These are phyloP conservation scores for Hymenoscyphus fructigenus DNA, from an alignment of 2,329 filamentous ascomycete species.

Conservation along the genomic window DNA sequence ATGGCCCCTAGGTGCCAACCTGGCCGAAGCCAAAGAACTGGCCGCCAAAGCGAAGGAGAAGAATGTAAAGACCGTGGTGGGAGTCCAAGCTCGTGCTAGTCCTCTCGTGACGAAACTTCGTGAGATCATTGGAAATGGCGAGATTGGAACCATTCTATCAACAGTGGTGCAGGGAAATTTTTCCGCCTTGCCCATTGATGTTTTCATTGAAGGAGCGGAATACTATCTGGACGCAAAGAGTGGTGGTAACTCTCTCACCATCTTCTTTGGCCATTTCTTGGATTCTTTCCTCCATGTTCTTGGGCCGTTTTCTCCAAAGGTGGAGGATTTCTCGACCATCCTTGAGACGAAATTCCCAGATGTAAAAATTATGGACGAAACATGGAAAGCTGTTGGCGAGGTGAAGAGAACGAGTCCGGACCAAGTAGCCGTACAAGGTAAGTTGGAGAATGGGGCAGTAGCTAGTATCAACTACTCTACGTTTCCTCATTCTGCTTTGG, in stretches of 20 bases:
- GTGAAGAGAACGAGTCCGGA: conserved; percentile 37
- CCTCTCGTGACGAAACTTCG: conserved; percentile 44
- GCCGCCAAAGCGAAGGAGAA: conserved; percentile 41
- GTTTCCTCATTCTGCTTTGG: conserved; percentile 25
- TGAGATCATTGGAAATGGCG: conserved; percentile 42
- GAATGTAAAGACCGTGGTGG: conserved; percentile 45
- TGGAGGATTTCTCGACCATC: conserved; percentile 25
- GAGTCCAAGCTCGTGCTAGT: conserved; percentile 46
- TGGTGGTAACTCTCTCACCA: conserved; percentile 17
- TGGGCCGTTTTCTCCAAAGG: conserved; percentile 32
- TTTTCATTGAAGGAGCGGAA: conserved; percentile 13
- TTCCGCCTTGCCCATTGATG: conserved; percentile 2
- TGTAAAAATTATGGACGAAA: conserved; percentile 24
- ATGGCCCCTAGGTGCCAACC: conserved; percentile 47
- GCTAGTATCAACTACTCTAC: conserved; percentile 35
- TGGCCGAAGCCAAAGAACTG: conserved; percentile 45
- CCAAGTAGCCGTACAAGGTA: conserved; percentile 39
- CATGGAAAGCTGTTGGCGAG: conserved; percentile 26
- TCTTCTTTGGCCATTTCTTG: conserved; percentile 30
- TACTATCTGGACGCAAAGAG: conserved; percentile 19
- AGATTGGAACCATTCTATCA: conserved; percentile 43
- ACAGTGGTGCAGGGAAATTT: conserved; percentile 11
- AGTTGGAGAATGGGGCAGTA: conserved; percentile 34
- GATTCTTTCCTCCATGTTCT: conserved; percentile 38
- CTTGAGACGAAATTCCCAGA: conserved; percentile 31